These are phyloP conservation scores for Colletotrichum orchidophilum DNA, from an alignment of 2,329 filamentous ascomycete genomes.

Conservation along the genomic window DNA sequence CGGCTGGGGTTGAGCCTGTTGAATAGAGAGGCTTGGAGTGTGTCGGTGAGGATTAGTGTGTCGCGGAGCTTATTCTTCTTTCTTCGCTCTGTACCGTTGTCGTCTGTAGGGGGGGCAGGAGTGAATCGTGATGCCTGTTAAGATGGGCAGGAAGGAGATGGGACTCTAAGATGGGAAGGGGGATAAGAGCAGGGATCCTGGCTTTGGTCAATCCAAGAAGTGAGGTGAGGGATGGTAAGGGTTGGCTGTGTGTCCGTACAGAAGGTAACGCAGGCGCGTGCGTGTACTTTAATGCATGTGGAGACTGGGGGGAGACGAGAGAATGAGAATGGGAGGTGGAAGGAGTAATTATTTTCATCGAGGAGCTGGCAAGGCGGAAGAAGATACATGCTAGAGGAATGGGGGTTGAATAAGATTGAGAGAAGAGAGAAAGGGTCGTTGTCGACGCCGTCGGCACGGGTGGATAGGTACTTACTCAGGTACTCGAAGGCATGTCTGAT, in stretches of 20 bases:
- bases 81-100: background rate
- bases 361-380: slow-evolving; percentile 15
- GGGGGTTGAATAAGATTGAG: background rate
- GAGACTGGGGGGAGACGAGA: background rate
- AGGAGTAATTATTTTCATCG: background rate
- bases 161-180: background rate
- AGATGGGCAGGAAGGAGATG: background rate
- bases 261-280: slow-evolving; percentile 9
- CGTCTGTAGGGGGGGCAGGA: background rate
- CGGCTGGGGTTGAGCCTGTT: slow-evolving; percentile 7
- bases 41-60: background rate
- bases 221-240: background rate
- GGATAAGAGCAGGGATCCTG: slow-evolving; percentile 19
- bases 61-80: background rate
- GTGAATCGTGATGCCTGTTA: slow-evolving; percentile 10
- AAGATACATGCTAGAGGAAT: slow-evolving; percentile 17
- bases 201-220: background rate
- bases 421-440: background rate
- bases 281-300: slow-evolving; percentile 15
- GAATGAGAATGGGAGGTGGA: background rate
- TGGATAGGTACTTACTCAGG: background rate
- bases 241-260: background rate
- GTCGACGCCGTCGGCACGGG: background rate
- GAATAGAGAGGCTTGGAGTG: background rate
- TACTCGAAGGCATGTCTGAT: background rate